Evolutionary conservation across 352 stramenopile species (phyloP).

Genomic region (Phytophthora melonis): DNA sequence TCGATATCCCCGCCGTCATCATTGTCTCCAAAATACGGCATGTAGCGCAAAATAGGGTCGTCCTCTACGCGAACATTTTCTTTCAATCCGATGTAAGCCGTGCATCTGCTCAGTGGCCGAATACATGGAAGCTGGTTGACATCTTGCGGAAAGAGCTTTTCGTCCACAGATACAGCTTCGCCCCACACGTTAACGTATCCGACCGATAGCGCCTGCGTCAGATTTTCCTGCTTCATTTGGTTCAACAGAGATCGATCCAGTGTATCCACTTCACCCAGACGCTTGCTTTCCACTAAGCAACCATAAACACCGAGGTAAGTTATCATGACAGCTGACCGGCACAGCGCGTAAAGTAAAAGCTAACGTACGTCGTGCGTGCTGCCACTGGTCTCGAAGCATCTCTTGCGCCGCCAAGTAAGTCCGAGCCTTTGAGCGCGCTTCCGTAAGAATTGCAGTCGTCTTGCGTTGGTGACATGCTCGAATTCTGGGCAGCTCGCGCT

Average conservation of each 20-base stretch:
- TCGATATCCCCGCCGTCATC: conserved; percentile 85
- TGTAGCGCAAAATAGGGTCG: conserved; percentile 88
- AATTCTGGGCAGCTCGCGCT: conserved; percentile 58
- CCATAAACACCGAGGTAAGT: conserved; percentile 2
- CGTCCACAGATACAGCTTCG: conserved; percentile 35
- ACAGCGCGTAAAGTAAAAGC: neutral
- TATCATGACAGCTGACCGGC: neutral
- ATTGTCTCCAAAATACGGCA: conserved; percentile 94
- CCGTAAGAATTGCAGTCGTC: conserved; percentile 50
- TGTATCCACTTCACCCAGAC: conserved; percentile 25
- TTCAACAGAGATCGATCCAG: conserved; percentile 48
- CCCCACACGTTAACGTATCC: conserved; percentile 43
- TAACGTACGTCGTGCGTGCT: conserved; percentile 20
- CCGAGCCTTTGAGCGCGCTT: conserved; percentile 44
- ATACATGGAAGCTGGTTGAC: conserved; percentile 52
- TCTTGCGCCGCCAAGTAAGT: conserved; percentile 41
- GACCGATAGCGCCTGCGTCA: conserved; percentile 38
- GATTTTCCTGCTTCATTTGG: conserved; percentile 55
- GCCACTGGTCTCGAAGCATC: conserved; percentile 9
- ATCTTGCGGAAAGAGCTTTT: conserved; percentile 28
- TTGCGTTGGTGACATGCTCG: conserved; percentile 62
- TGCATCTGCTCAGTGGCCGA: conserved; percentile 70
- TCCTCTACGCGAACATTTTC: conserved; percentile 85
- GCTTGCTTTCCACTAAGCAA: conserved; percentile 27
- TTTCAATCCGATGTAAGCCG: conserved; percentile 73